A percentile compares a stretch with the other conserved stretches of the same genome.
Evolutionary conservation across 2,329 filamentous ascomycete genomes (phyloP).

Genomic region (Trichoderma asperellum): DNA sequence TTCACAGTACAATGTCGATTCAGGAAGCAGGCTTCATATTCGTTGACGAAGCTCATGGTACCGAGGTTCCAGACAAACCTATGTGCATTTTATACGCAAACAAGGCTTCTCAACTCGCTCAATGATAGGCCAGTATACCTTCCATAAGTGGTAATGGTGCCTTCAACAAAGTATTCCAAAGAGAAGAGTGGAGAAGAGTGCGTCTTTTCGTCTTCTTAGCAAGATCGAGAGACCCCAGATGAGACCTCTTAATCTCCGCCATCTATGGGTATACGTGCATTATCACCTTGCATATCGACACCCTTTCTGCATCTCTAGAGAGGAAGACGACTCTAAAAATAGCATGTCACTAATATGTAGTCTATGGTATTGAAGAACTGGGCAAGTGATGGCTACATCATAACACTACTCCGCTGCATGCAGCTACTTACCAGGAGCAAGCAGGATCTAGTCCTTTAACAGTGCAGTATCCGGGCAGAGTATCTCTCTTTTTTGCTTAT

Average conservation of each 20-base stretch:
- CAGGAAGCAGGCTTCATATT: not conserved
- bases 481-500: not conserved
- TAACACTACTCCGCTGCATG: slow-evolving; percentile 11
- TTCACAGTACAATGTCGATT: not conserved
- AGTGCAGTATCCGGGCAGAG: not conserved
- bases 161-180: not conserved
- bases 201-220: not conserved
- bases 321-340: slow-evolving; percentile 8
- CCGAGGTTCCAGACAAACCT: not conserved
- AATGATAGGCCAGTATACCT: not conserved
- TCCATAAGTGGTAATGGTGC: not conserved
- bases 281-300: not conserved
- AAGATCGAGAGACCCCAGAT: not conserved
- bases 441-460: not conserved
- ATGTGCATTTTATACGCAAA: not conserved
- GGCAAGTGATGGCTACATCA: slow-evolving; percentile 2
- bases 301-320: not conserved
- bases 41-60: not conserved
- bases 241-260: not conserved
- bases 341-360: not conserved
- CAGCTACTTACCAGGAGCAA: not conserved
- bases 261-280: not conserved
- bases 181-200: not conserved
- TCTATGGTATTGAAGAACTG: not conserved
- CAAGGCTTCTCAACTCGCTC: not conserved